Conservation (phyloP, 2,329 filamentous ascomycete species). For the Chaetothyriales sp. region DNA sequence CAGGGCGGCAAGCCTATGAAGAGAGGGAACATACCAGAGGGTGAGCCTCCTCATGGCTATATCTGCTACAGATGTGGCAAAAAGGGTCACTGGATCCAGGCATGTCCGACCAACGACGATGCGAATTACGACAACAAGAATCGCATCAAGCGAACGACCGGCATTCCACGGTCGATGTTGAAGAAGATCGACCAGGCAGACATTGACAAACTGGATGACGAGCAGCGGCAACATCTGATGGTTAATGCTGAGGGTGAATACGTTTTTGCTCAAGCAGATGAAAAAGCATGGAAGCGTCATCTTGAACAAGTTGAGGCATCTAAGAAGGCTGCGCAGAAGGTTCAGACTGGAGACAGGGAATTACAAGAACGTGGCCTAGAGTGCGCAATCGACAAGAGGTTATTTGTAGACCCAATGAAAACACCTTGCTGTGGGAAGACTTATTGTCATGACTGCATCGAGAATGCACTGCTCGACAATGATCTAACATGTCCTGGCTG, state of each 20-base stretch:
- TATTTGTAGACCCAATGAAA: slow-evolving; percentile 98
- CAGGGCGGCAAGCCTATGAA: slow-evolving; percentile 22
- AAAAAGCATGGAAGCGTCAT: slow-evolving; percentile 91
- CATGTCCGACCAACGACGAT: slow-evolving; percentile 96
- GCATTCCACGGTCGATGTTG: slow-evolving; percentile 87
- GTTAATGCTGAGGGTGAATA: slow-evolving; percentile 95
- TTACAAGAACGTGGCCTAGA: slow-evolving; percentile 75
- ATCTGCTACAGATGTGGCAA: slow-evolving; percentile 92
- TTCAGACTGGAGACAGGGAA: slow-evolving; percentile 66
- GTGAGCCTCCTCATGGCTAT: slow-evolving; percentile 84
- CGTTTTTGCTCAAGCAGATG: slow-evolving; percentile 90
- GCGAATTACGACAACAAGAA: slow-evolving; percentile 88
- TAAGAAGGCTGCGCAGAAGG: slow-evolving; percentile 64
- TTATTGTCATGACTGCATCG: slow-evolving; percentile 99
- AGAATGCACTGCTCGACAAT: slow-evolving; percentile 94
- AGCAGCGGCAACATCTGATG: slow-evolving; percentile 82
- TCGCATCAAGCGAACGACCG: slow-evolving; percentile 87
- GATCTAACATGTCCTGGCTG: slow-evolving; percentile 93
- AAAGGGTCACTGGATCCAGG: slow-evolving; percentile 98
- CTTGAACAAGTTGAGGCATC: slow-evolving; percentile 81
- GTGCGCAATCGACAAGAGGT: slow-evolving; percentile 91
- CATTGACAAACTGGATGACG: slow-evolving; percentile 42
- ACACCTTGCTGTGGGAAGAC: slow-evolving; percentile 96
- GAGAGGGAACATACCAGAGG: slow-evolving; percentile 63
- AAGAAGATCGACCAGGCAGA: slow-evolving; percentile 87